Percentiles rank a stretch among this genome's conserved stretches.
Conservation (phyloP, 2,329 filamentous ascomycete genomes). For the Huntiella omanensis region DNA sequence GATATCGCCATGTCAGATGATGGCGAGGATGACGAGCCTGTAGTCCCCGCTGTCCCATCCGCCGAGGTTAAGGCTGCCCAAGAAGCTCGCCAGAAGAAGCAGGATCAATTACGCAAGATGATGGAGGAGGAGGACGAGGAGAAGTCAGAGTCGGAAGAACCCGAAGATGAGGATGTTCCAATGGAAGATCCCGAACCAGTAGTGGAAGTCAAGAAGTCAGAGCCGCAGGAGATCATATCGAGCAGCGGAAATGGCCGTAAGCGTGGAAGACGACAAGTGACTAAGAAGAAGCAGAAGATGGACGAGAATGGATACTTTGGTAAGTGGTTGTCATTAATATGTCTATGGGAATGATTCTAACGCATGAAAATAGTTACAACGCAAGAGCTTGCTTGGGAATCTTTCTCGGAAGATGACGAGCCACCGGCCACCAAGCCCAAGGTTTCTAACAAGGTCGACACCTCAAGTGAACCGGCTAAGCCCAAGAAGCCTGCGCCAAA, state of each 20-base stretch:
- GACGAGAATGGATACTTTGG: constrained; percentile 83
- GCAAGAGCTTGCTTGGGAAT: constrained; percentile 74
- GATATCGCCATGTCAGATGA: constrained; percentile 15
- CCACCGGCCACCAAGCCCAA: constrained; percentile 30
- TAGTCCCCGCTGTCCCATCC: constrained; percentile 12
- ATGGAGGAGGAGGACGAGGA: constrained; percentile 33
- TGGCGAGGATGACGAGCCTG: constrained; percentile 21
- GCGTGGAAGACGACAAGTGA: constrained; percentile 59
- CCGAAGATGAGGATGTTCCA: constrained; percentile 29
- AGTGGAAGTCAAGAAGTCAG: constrained; percentile 19
- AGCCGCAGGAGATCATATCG: constrained; percentile 31
- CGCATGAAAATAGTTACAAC: constrained; percentile 47
- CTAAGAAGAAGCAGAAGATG: constrained; percentile 72
- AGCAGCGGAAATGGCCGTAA: constrained; percentile 41
- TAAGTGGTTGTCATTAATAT: constrained; percentile 25
- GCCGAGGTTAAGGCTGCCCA: constrained; percentile 15
- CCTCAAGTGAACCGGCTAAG: constrained; percentile 28
- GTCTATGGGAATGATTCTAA: constrained; percentile 4
- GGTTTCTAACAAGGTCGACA: constrained; percentile 23
- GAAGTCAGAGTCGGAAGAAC: constrained; percentile 19
- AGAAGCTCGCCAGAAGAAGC: constrained; percentile 17
- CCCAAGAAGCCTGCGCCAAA: constrained; percentile 40
- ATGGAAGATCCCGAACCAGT: constrained; percentile 20
- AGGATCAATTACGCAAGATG: constrained; percentile 23
- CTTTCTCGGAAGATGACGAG: constrained; percentile 68